Conservation (phyloP, 768 basidiomycete species). For the Boletus vinaceobasis region DNA sequence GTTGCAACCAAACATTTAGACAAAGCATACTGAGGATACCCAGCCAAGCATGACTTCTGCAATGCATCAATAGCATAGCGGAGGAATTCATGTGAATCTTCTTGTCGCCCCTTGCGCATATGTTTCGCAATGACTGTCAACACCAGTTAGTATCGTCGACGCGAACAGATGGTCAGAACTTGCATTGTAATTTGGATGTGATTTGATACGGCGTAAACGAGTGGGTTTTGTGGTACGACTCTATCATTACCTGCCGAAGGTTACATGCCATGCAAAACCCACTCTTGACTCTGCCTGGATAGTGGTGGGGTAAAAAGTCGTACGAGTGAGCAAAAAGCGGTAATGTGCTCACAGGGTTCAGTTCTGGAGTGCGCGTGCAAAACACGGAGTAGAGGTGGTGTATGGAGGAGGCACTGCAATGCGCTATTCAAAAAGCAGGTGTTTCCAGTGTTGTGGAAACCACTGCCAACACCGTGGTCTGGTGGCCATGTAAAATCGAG, state of each 20-base stretch:
- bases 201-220: constrained; percentile 66
- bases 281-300: constrained; percentile 39
- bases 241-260: constrained; percentile 53
- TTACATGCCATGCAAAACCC: constrained; percentile 80
- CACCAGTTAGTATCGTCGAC: constrained; percentile 4
- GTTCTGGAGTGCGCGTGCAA: constrained; percentile 46
- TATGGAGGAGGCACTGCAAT: constrained; percentile 90
- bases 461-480: constrained; percentile 47
- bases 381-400: constrained; percentile 75
- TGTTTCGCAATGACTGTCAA: constrained; percentile 81
- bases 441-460: constrained; percentile 84
- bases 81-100: constrained; percentile 97
- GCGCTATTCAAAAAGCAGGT: constrained; percentile 97
- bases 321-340: not conserved
- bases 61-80: constrained; percentile 90
- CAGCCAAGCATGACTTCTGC: constrained; percentile 79
- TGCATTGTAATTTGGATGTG: constrained; percentile 67
- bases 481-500: constrained; percentile 66
- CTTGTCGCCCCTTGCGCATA: constrained; percentile 88
- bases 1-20: not conserved
- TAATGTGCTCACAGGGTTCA: constrained; percentile 54
- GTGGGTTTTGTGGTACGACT: constrained; percentile 45
- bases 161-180: constrained; percentile 22
- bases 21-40: constrained; percentile 59
- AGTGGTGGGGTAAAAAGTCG: constrained; percentile 7